phyloP scores from a whole-genome alignment of 257 asterid species.

The Solanum pennellii region DNA sequence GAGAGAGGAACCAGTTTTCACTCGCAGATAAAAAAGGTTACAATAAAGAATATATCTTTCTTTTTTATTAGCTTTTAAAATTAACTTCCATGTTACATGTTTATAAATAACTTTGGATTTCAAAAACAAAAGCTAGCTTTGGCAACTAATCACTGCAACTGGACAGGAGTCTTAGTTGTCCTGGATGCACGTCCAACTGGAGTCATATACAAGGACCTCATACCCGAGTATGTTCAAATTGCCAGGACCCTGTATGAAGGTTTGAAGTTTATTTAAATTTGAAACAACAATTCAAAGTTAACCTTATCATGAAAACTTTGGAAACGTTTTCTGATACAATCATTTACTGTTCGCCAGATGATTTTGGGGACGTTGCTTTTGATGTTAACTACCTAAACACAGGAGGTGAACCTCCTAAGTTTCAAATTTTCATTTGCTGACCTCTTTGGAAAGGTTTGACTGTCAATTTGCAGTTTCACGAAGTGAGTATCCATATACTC shows the following conservation, averaged over 20 bases:
- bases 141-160: not conserved
- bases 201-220: conserved; percentile 68
- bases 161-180: conserved; percentile 77
- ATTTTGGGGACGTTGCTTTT: conserved; percentile 69
- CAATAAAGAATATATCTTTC: not conserved
- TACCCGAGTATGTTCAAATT: conserved; percentile 50
- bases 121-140: not conserved
- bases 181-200: conserved; percentile 87
- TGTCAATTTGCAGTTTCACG: not conserved
- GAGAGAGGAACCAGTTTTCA: not conserved
- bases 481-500: not conserved
- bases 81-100: not conserved
- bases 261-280: not conserved
- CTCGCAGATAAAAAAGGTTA: not conserved
- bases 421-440: conserved; percentile 71
- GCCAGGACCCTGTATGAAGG: conserved; percentile 94
- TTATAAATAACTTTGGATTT: not conserved
- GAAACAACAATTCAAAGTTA: not conserved
- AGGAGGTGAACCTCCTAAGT: conserved; percentile 43
- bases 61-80: too few relatives aligned
- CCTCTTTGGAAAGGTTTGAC: conserved; percentile 8
- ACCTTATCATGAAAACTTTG: not conserved
- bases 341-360: conserved; percentile 32
- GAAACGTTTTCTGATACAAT: not conserved
- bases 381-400: conserved; percentile 85